These are phyloP conservation scores for Trifolium subterraneum DNA, from an alignment of 306 rosid species.

Conservation along the genomic window DNA sequence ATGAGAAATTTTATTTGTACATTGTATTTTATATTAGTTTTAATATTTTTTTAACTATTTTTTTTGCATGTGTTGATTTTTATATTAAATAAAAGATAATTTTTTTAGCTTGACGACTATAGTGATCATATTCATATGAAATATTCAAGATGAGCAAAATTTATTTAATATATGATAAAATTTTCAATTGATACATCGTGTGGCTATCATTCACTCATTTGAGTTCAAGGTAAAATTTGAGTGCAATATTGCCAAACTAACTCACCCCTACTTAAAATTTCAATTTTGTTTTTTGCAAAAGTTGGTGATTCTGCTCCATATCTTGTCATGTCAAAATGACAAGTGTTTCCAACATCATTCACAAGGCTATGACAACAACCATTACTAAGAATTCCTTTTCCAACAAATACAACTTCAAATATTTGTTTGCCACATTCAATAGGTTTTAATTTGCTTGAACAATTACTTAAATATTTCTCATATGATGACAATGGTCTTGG, in stretches of 20 bases:
- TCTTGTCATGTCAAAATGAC: not conserved
- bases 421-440: not conserved
- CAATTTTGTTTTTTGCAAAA: not conserved
- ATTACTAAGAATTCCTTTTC: not conserved
- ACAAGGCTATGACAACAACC: not conserved
- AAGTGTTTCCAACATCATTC: not conserved
- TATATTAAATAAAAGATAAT: too few species aligned
- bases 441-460: not conserved
- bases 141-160: too few species aligned
- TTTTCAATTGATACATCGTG: too few species aligned
- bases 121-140: too few species aligned
- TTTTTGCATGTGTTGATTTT: too few species aligned
- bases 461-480: not conserved
- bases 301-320: not conserved
- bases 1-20: too few species aligned
- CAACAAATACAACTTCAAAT: not conserved
- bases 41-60: too few species aligned
- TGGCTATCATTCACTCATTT: too few species aligned
- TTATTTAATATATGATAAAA: too few species aligned
- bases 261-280: not conserved
- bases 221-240: too few species aligned
- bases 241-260: not conserved
- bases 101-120: too few species aligned
- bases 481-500: not conserved
- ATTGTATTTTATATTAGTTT: too few species aligned